Percentiles rank a stretch among this genome's conserved stretches.
phyloP scores from a whole-genome alignment of 164 flowering plant genomes.

The Stephania yunnanensis region DNA sequence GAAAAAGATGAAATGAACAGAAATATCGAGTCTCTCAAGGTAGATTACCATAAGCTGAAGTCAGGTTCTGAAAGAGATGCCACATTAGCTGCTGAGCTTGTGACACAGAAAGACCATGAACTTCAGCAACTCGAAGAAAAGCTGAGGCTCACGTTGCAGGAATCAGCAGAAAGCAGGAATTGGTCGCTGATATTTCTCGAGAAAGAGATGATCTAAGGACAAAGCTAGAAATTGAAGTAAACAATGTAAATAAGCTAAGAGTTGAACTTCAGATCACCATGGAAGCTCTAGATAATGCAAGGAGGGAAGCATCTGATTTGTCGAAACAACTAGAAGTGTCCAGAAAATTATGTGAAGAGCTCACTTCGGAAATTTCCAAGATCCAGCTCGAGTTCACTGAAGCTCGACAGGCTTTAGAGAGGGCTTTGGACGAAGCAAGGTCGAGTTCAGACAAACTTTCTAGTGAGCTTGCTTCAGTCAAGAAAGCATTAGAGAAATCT shows the following conservation, averaged over 20 bases:
- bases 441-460: conserved; percentile 32
- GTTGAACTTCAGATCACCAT: conserved; percentile 39
- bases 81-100: conserved; percentile 43
- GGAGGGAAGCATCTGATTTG: conserved; percentile 43
- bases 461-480: conserved; percentile 38
- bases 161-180: conserved; percentile 25
- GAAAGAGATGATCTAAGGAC: conserved; percentile 49
- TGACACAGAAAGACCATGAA: conserved; percentile 44
- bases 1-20: conserved; percentile 46
- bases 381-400: conserved; percentile 36
- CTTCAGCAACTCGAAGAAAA: conserved; percentile 42
- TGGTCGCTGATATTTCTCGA: conserved; percentile 35
- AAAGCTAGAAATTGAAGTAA: conserved; percentile 36
- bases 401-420: conserved; percentile 32
- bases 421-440: conserved; percentile 46
- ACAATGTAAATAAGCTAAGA: conserved; percentile 35
- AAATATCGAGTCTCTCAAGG: conserved; percentile 30
- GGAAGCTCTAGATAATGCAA: conserved; percentile 42
- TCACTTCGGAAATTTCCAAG: conserved; percentile 47
- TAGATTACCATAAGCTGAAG: conserved; percentile 44
- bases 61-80: conserved; percentile 45
- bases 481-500: conserved; percentile 41
- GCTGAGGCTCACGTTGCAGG: conserved; percentile 35
- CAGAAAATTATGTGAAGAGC: conserved; percentile 34
- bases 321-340: conserved; percentile 38